Evolutionary conservation across 352 stramenopile species (phyloP).

Genomic region (Aphanomyces astaci): DNA sequence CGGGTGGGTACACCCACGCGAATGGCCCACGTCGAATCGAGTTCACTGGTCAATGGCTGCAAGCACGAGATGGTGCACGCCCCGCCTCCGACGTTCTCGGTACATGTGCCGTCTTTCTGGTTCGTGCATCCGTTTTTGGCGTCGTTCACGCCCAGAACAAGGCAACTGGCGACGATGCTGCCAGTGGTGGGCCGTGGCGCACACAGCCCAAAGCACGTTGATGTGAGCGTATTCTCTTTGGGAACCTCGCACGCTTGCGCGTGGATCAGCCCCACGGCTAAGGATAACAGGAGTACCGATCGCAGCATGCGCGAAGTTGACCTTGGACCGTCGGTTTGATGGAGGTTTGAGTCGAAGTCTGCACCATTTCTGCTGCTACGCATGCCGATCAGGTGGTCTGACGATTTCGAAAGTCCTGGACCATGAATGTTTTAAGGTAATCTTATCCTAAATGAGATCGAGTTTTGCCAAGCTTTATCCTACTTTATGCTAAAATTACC

Average conservation of each 20-base stretch:
- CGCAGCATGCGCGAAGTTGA: neutral
- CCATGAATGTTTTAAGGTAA: neutral
- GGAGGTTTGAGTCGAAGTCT: too few relatives aligned
- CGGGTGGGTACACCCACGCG: conserved; percentile 4
- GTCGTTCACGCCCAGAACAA: neutral
- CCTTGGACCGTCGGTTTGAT: neutral
- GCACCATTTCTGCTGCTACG: neutral
- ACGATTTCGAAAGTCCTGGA: neutral
- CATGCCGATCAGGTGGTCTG: too few relatives aligned
- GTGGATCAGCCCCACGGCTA: neutral
- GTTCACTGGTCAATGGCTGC: neutral
- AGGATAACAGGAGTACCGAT: neutral
- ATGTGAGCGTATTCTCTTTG: conserved; percentile 14
- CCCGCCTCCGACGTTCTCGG: conserved; percentile 2
- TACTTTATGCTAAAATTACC: neutral
- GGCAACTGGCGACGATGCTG: neutral
- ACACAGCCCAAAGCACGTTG: conserved; percentile 9
- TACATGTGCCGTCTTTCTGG: neutral
- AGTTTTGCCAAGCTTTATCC: neutral
- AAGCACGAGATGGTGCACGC: conserved; percentile 8
- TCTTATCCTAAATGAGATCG: too few relatives aligned
- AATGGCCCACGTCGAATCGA: neutral
- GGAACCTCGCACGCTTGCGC: conserved; percentile 9
- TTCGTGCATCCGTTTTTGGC: conserved; percentile 1
- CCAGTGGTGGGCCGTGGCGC: neutral